Conservation (phyloP, 106 monocot species). For the Ottelia alismoides region DNA sequence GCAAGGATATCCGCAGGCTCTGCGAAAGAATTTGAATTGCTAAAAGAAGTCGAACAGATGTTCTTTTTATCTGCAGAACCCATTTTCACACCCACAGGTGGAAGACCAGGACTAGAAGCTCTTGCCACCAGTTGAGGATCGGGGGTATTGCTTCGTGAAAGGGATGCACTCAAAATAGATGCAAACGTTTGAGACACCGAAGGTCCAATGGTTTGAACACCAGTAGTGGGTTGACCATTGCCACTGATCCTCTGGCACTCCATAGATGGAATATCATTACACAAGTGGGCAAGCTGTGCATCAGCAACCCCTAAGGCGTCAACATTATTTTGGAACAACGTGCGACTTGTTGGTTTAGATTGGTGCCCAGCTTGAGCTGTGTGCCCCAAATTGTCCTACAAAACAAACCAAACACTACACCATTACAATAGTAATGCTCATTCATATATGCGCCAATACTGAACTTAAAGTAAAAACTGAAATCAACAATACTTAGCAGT, state of each 20-base stretch:
- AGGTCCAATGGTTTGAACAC: conserved; percentile 24
- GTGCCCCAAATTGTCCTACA: no score
- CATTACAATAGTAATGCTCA: no score
- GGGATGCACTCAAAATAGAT: conserved; percentile 56
- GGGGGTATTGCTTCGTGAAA: conserved; percentile 59
- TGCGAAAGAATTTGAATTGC: conserved; percentile 17
- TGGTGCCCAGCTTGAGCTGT: no score
- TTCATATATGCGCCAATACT: no score
- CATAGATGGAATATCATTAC: no score
- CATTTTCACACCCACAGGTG: conserved; percentile 65
- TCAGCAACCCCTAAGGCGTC: no score
- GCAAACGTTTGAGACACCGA: conserved; percentile 56
- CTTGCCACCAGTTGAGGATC: conserved; percentile 67
- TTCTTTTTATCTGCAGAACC: conserved; percentile 31
- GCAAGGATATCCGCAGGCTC: conserved; percentile 47
- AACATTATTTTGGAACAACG: no score
- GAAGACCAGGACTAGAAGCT: conserved; percentile 72
- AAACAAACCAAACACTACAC: no score
- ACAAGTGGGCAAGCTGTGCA: no score
- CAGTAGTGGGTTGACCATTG: conserved; percentile 21
- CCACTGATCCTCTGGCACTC: conserved; percentile 4
- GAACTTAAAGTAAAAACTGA: no score
- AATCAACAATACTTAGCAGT: no score
- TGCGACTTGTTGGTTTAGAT: no score
- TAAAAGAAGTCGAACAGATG: conserved; percentile 27